Conservation (phyloP, 345 rosid genomes). For the Excoecaria agallocha region DNA sequence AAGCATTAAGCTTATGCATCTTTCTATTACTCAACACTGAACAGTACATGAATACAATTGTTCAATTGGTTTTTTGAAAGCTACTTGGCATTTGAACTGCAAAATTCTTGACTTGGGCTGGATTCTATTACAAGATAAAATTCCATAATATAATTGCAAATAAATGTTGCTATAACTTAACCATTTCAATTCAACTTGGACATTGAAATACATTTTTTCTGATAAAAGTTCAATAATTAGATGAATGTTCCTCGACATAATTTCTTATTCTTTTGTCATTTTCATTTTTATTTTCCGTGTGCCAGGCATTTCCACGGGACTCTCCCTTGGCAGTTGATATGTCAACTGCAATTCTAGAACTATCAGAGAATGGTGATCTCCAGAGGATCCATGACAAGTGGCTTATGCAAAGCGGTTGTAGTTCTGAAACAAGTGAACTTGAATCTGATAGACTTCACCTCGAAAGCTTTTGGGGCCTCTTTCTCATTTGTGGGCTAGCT, state of each 20-base stretch:
- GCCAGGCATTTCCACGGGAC: slow-evolving; percentile 88
- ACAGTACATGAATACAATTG: not conserved
- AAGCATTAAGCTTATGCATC: not conserved
- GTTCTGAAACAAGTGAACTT: slow-evolving; percentile 56
- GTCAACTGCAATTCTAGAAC: slow-evolving; percentile 75
- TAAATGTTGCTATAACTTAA: not conserved
- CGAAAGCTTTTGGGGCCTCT: slow-evolving; percentile 85
- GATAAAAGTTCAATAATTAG: not conserved
- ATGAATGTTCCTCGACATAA: not conserved
- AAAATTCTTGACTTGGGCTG: not conserved
- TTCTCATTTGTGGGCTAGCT: slow-evolving; percentile 70
- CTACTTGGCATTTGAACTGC: not conserved
- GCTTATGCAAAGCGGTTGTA: slow-evolving; percentile 64
- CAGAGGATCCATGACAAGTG: slow-evolving; percentile 97
- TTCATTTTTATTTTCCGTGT: not conserved
- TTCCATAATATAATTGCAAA: not conserved
- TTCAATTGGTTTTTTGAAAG: not conserved
- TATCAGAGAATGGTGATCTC: slow-evolving; percentile 88
- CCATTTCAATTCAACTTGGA: too few species aligned
- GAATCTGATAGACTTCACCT: slow-evolving; percentile 77
- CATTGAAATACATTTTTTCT: not conserved
- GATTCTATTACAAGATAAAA: not conserved
- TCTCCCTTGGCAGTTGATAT: slow-evolving; percentile 80
- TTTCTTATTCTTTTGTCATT: not conserved
- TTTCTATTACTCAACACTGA: not conserved